phyloP scores from a whole-genome alignment of 1,284 basidiomycete genomes.

The Ceratobasidium sp. region DNA sequence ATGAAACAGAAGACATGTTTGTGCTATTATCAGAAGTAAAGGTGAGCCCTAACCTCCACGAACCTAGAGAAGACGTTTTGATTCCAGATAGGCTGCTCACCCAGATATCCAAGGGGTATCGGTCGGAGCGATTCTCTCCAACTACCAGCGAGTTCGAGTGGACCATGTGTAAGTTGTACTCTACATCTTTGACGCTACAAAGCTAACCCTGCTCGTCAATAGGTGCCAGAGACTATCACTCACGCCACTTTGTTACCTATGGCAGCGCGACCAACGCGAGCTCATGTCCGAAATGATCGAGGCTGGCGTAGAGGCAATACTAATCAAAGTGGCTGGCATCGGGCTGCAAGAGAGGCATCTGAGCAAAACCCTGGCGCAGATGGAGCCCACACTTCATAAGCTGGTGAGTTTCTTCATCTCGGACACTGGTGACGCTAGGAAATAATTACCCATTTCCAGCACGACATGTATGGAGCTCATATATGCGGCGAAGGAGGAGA shows the following conservation, averaged over 20 bases:
- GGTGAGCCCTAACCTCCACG: conserved; percentile 59
- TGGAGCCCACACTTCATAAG: conserved; percentile 77
- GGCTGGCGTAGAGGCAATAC: conserved; percentile 80
- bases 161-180: conserved; percentile 87
- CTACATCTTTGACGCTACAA: background rate
- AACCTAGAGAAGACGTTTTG: conserved; percentile 21
- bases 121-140: conserved; percentile 96
- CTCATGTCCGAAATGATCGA: conserved; percentile 89
- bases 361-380: conserved; percentile 78
- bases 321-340: conserved; percentile 98
- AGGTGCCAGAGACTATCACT: conserved; percentile 86
- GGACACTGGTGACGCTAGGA: background rate
- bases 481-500: conserved; percentile 98
- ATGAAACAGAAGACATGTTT: conserved; percentile 97
- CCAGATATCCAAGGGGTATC: conserved; percentile 90
- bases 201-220: conserved; percentile 33
- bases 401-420: conserved; percentile 65
- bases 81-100: conserved; percentile 68
- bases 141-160: conserved; percentile 95
- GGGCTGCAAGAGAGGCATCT: conserved; percentile 85
- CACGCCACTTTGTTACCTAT: conserved; percentile 88
- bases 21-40: conserved; percentile 81
- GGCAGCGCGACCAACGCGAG: conserved; percentile 90
- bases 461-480: conserved; percentile 87
- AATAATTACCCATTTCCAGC: conserved; percentile 59